Percentiles rank a stretch among this genome's conserved stretches.
Evolutionary conservation across 495 filamentous ascomycete species (phyloP).

Genomic region (Aspergillus asperescens): DNA sequence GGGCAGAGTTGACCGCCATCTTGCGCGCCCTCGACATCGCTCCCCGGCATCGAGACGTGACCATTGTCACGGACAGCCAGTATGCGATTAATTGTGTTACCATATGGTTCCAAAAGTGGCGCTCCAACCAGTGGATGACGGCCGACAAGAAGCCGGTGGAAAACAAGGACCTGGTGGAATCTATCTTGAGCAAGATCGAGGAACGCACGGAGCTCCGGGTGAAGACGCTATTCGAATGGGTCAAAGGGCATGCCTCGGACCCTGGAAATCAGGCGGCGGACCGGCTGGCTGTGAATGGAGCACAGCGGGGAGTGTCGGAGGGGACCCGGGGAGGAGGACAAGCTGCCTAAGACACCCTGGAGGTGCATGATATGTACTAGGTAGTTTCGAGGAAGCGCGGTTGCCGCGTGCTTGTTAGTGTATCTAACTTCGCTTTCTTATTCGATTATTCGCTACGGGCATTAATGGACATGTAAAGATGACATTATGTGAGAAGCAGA

Average conservation of each 20-base stretch:
- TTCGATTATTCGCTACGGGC: background rate
- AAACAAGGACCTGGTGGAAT: slow-evolving; percentile 78
- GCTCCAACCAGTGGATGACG: slow-evolving; percentile 72
- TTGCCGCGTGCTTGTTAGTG: no score
- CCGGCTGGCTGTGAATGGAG: slow-evolving; percentile 62
- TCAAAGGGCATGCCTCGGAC: slow-evolving; percentile 72
- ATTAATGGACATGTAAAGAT: background rate
- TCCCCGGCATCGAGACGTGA: slow-evolving; percentile 55
- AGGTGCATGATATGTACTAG: background rate
- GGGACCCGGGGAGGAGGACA: background rate
- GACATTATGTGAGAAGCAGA: no score
- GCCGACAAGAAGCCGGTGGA: slow-evolving; percentile 63
- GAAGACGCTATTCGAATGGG: slow-evolving; percentile 71
- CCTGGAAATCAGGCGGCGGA: slow-evolving; percentile 78
- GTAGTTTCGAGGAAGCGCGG: background rate
- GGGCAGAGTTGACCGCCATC: slow-evolving; percentile 87
- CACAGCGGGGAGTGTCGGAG: slow-evolving; percentile 35
- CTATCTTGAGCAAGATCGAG: slow-evolving; percentile 66
- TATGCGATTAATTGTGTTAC: slow-evolving; percentile 91
- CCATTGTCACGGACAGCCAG: slow-evolving; percentile 75
- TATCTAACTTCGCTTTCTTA: no score
- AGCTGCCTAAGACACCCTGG: background rate
- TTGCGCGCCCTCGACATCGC: slow-evolving; percentile 74
- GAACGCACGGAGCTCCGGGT: slow-evolving; percentile 56
- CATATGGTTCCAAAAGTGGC: slow-evolving; percentile 76